Evolutionary conservation across 1,284 basidiomycete species (phyloP).

Genomic region (Gymnopus androsaceus): DNA sequence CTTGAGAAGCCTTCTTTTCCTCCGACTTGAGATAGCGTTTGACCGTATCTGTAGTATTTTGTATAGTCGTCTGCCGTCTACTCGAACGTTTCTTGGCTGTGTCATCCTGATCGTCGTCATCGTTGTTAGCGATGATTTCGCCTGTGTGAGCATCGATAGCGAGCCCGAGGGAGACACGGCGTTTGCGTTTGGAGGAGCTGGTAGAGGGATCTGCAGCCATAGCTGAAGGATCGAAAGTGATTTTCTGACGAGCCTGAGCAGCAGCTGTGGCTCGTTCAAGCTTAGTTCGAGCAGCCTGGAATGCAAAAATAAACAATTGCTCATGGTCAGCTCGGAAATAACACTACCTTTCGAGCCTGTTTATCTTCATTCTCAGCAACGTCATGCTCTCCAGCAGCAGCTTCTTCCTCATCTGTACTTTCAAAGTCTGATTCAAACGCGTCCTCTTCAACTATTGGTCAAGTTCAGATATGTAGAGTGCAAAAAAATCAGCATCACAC

Average conservation of each 20-base stretch:
- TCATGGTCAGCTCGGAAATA: neutral
- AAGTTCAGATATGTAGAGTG: neutral
- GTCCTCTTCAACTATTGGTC: conserved; percentile 68
- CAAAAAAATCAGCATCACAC: neutral
- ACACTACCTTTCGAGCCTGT: conserved; percentile 52
- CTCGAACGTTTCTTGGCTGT: conserved; percentile 58
- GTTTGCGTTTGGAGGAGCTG: conserved; percentile 40
- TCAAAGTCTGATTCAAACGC: conserved; percentile 80
- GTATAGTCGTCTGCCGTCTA: conserved; percentile 61
- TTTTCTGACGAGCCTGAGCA: conserved; percentile 63
- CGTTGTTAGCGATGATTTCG: conserved; percentile 38
- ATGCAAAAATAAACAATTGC: neutral
- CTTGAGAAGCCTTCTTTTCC: conserved; percentile 59
- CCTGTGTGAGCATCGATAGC: conserved; percentile 61
- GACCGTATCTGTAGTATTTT: conserved; percentile 64
- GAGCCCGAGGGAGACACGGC: conserved; percentile 56
- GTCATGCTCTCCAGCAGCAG: conserved; percentile 53
- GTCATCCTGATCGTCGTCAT: conserved; percentile 25
- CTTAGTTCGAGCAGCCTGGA: conserved; percentile 55
- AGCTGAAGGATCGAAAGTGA: conserved; percentile 61
- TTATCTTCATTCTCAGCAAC: conserved; percentile 62
- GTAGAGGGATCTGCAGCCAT: conserved; percentile 8
- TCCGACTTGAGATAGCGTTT: conserved; percentile 63
- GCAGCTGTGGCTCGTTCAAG: conserved; percentile 62
- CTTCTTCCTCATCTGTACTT: conserved; percentile 76